These are phyloP conservation scores for Beauveria varroae DNA, from an alignment of 2,329 filamentous ascomycete species.

Conservation along the genomic window DNA sequence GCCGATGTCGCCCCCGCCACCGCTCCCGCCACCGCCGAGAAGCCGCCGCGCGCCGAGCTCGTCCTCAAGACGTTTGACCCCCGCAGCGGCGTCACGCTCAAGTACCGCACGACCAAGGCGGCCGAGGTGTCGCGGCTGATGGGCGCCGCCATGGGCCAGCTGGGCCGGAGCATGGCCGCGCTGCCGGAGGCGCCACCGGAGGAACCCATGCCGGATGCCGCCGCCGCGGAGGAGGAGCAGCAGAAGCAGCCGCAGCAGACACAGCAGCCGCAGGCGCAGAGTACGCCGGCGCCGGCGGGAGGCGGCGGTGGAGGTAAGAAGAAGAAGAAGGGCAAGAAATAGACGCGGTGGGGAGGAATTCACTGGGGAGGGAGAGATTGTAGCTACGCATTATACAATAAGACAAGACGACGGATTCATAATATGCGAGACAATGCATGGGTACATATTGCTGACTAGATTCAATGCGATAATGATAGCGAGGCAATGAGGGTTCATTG, in stretches of 20 bases:
- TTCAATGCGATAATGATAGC: no score
- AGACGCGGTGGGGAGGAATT: slow-evolving; percentile 18
- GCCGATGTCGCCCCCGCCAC: slow-evolving; percentile 15
- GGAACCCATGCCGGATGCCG: slow-evolving; percentile 22
- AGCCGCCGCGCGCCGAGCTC: slow-evolving; percentile 59
- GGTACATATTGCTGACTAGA: background rate
- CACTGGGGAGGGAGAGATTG: background rate
- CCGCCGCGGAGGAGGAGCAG: slow-evolving; percentile 20
- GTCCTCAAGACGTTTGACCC: slow-evolving; percentile 88
- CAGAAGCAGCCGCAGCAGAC: slow-evolving; percentile 18
- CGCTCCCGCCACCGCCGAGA: slow-evolving; percentile 23
- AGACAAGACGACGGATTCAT: background rate
- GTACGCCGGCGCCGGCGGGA: slow-evolving; percentile 21
- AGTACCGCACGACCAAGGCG: slow-evolving; percentile 86
- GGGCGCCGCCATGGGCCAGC: slow-evolving; percentile 58
- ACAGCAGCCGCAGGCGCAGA: slow-evolving; percentile 8
- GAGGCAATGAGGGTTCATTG: no score
- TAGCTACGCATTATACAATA: background rate
- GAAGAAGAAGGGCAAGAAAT: slow-evolving; percentile 68
- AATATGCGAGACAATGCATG: background rate
- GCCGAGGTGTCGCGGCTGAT: slow-evolving; percentile 83
- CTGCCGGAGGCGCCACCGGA: slow-evolving; percentile 36
- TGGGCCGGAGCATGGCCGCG: slow-evolving; percentile 63
- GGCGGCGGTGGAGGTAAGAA: slow-evolving; percentile 44
- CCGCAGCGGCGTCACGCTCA: slow-evolving; percentile 69